phyloP scores from a whole-genome alignment of 2,329 filamentous ascomycete genomes.

The Trichophyton mentagrophytes region DNA sequence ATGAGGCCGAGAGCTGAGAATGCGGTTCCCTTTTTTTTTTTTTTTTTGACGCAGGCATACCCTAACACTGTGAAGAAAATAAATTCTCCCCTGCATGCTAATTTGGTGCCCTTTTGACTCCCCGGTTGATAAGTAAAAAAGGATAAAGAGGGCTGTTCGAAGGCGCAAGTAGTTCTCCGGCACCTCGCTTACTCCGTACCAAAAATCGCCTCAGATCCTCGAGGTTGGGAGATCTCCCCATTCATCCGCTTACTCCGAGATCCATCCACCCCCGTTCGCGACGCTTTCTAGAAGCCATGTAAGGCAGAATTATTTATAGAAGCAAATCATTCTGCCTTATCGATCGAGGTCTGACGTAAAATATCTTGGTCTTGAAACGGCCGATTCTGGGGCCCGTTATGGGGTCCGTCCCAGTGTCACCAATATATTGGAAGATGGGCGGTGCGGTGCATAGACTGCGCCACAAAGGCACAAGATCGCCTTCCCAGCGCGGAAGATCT shows the following conservation, averaged over 20 bases:
- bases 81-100: not conserved
- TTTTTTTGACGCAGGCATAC: not conserved
- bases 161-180: not conserved
- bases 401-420: not conserved
- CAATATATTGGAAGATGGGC: not conserved
- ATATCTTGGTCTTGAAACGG: not conserved
- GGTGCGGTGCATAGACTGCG: not conserved
- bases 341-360: not conserved
- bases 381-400: not conserved
- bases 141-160: no score
- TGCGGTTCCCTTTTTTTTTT: not conserved
- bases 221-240: not conserved
- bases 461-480: conserved; percentile 2
- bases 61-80: not conserved
- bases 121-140: not conserved
- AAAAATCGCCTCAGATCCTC: not conserved
- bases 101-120: not conserved
- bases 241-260: not conserved
- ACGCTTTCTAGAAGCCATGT: not conserved
- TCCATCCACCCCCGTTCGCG: not conserved
- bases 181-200: not conserved
- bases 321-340: not conserved
- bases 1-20: not conserved
- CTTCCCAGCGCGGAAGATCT: not conserved
- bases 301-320: not conserved